phyloP scores from a whole-genome alignment of 768 basidiomycete genomes.

The Leccinum barrowsii region DNA sequence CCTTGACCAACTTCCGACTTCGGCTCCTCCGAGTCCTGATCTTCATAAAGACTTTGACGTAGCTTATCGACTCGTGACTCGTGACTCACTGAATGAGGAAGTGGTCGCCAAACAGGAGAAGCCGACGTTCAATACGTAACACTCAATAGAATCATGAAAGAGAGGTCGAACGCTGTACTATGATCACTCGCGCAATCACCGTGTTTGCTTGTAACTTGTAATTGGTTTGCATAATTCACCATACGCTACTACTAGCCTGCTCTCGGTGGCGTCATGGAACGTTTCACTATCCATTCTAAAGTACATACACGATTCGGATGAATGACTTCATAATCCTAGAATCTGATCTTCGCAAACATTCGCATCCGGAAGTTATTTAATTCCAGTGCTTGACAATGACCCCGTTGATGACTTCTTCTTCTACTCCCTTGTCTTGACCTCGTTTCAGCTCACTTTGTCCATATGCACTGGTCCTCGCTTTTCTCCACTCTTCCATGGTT shows the following conservation, averaged over 20 bases:
- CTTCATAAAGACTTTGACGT: constrained; percentile 24
- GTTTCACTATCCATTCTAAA: no score
- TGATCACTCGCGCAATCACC: not conserved
- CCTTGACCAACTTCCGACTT: constrained; percentile 22
- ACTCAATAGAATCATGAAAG: not conserved
- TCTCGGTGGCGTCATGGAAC: no score
- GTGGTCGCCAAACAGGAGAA: constrained; percentile 9
- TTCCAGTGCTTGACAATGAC: not conserved
- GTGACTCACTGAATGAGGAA: constrained; percentile 24
- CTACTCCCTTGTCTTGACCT: not conserved
- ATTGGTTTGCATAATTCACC: no score
- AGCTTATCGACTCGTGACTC: constrained; percentile 36
- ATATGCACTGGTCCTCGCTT: not conserved
- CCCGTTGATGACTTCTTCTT: not conserved
- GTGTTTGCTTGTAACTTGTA: not conserved
- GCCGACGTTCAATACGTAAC: constrained; percentile 20
- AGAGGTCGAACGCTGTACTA: not conserved
- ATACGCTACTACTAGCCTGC: no score
- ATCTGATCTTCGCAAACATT: no score
- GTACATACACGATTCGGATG: no score
- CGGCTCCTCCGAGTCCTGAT: constrained; percentile 7
- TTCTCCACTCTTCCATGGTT: not conserved
- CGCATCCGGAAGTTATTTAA: not conserved
- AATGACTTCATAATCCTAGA: no score
- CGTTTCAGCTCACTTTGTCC: not conserved